Conservation (phyloP, 2,329 filamentous ascomycete species). For the Penicillium sp. region DNA sequence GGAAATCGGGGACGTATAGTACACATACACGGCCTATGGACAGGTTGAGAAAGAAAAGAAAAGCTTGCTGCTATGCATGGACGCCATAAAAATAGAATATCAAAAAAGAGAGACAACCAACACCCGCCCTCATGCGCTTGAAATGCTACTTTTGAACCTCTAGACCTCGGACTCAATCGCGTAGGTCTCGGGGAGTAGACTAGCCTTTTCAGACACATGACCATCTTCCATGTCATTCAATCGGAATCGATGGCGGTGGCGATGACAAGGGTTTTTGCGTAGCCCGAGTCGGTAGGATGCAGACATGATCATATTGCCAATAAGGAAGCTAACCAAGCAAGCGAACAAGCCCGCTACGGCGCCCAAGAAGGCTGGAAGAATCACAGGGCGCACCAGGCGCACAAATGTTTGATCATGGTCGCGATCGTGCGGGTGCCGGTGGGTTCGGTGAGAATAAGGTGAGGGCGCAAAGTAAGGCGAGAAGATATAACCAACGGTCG, state of each 20-base stretch:
- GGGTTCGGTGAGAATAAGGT: slow-evolving; percentile 17
- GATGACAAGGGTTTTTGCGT: slow-evolving; percentile 1
- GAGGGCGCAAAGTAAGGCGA: slow-evolving; percentile 15
- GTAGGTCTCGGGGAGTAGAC: slow-evolving; percentile 10
- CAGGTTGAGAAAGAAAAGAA: slow-evolving; percentile 3
- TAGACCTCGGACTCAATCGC: slow-evolving; percentile 6
- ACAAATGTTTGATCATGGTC: slow-evolving; percentile 23
- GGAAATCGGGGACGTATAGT: neutral
- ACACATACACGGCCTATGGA: neutral
- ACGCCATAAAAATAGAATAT: neutral
- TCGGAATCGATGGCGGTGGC: neutral
- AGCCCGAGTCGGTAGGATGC: slow-evolving; percentile 11
- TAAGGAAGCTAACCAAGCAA: slow-evolving; percentile 40
- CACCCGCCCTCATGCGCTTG: slow-evolving; percentile 1
- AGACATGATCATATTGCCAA: slow-evolving; percentile 28
- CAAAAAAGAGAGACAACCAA: too few species aligned
- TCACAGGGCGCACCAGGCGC: slow-evolving; percentile 34
- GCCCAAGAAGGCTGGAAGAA: slow-evolving; percentile 41
- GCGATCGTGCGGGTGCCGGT: slow-evolving; percentile 22
- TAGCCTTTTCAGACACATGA: slow-evolving; percentile 16
- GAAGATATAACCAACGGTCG: slow-evolving; percentile 18
- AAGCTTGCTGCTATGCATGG: slow-evolving; percentile 8
- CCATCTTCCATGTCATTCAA: slow-evolving; percentile 15
- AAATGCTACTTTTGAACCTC: slow-evolving; percentile 2
- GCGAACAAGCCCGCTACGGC: slow-evolving; percentile 38